Evolutionary conservation across 2,329 filamentous ascomycete species (phyloP).

Genomic region (Aspergillus felis): DNA sequence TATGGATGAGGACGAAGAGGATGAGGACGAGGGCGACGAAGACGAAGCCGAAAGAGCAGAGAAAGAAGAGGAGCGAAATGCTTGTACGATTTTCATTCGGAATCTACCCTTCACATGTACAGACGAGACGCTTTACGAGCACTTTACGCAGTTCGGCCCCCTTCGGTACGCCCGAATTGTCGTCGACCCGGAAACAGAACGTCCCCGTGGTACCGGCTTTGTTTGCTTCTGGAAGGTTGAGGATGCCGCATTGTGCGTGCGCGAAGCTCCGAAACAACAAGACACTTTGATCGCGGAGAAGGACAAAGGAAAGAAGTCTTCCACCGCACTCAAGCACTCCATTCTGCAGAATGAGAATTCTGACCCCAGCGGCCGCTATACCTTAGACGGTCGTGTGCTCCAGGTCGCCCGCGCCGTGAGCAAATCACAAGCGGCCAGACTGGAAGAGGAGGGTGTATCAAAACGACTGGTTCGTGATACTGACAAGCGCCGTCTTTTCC

Average conservation of each 20-base stretch:
- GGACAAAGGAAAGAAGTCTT: constrained; percentile 34
- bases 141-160: constrained; percentile 85
- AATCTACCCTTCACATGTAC: constrained; percentile 88
- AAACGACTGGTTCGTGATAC: constrained; percentile 66
- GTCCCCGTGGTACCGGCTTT: constrained; percentile 88
- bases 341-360: constrained; percentile 81
- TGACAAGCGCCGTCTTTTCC: constrained; percentile 85
- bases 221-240: constrained; percentile 81
- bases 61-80: constrained; percentile 54
- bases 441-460: constrained; percentile 65
- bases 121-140: constrained; percentile 75
- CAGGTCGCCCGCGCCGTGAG: constrained; percentile 81
- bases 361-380: constrained; percentile 81
- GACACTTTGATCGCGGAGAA: constrained; percentile 41
- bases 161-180: constrained; percentile 89
- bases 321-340: constrained; percentile 64
- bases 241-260: constrained; percentile 73
- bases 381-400: constrained; percentile 81
- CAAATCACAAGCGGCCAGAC: constrained; percentile 70
- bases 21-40: constrained; percentile 38
- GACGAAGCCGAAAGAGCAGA: constrained; percentile 45
- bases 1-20: constrained; percentile 42
- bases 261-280: constrained; percentile 61
- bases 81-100: constrained; percentile 81
- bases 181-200: constrained; percentile 77